Percentiles rank a stretch among this genome's conserved stretches.
Conservation (phyloP, 1,284 basidiomycete genomes). For the Puccinia novopanici region DNA sequence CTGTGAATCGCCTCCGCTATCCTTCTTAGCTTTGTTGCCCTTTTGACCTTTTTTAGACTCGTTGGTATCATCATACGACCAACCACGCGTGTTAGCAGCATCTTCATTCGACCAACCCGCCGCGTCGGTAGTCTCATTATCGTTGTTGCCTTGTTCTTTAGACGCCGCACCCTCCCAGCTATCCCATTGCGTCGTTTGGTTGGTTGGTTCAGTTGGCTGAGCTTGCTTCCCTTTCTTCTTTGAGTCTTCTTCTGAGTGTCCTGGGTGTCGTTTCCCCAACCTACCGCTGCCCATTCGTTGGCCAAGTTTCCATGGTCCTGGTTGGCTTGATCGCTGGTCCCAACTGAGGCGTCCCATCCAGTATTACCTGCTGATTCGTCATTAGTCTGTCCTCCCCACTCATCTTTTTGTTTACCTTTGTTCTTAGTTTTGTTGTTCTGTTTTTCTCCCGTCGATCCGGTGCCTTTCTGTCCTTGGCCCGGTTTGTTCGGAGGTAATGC, state of each 20-base stretch:
- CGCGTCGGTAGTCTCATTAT: neutral
- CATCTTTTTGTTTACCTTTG: conserved; percentile 25
- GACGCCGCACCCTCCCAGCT: neutral
- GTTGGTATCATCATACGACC: neutral
- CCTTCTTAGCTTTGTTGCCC: conserved; percentile 15
- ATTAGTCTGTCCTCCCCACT: neutral
- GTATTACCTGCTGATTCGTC: neutral
- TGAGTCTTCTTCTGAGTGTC: conserved; percentile 1
- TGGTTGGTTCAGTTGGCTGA: neutral
- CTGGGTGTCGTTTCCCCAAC: neutral
- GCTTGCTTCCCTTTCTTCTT: neutral
- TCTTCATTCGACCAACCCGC: neutral
- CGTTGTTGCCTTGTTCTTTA: neutral
- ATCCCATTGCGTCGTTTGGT: neutral
- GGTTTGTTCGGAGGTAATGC: conserved; percentile 1
- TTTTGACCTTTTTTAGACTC: conserved; percentile 13
- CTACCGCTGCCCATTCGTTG: neutral
- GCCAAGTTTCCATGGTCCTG: neutral
- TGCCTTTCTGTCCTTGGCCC: neutral
- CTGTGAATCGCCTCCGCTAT: neutral
- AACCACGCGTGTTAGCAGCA: neutral
- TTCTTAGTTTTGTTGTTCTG: conserved; percentile 26
- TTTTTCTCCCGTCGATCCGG: neutral
- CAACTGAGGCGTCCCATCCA: neutral
- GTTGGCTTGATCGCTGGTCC: neutral